Evolutionary conservation across 2,329 filamentous ascomycete species (phyloP), one percentile per base, ranked within the genome.

Genomic region (Lasiodiplodia citricola): DNA sequence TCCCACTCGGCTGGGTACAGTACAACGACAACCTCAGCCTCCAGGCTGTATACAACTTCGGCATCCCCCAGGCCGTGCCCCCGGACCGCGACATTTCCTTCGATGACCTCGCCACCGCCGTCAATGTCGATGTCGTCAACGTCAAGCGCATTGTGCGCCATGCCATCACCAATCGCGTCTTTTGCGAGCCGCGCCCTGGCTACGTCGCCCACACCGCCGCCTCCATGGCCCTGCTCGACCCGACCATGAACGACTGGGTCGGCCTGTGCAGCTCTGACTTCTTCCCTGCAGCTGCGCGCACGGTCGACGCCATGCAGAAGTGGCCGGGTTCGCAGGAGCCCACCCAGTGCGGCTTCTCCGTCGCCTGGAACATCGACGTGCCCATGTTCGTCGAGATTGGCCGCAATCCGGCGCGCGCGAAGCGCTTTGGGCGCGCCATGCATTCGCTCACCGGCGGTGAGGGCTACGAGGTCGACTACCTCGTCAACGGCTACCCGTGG

Each of bases 111-210:
- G 54, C 69, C 31, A 13, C 31, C 38, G 52, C 50, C n/a, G 58
- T 44, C 60, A 63, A 57, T 14, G 13, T 70, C n/a, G 69, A 68
- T 52, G 50, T 47, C 31, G 56, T 60, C 52, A 70, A 72, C 52
- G 37, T 80, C 10, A 72, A 75, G 31, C 80, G 82, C 25, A 70
- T 84, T 0, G 56, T 83, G 28, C 80, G 82, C 14, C 76, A 80
- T 41, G 79, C 80, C 37, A 80, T 82, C 69, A 75, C 77, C 0
- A 80, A 81, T 69, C 76, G 77, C 55, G 71, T 83, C 25, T 84
- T 84, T 67, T 68, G 70, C 28, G 83, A 84, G 71, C 80, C 80
- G 0, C 67, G 73, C 16, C 70, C 74, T 3, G 81, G 79, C 2
- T 72, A 74, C 16, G 79, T 85, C 4, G 77, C 79, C 2, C 83